phyloP scores from a whole-genome alignment of 768 basidiomycete genomes.

The Amanita subjunquillea region DNA sequence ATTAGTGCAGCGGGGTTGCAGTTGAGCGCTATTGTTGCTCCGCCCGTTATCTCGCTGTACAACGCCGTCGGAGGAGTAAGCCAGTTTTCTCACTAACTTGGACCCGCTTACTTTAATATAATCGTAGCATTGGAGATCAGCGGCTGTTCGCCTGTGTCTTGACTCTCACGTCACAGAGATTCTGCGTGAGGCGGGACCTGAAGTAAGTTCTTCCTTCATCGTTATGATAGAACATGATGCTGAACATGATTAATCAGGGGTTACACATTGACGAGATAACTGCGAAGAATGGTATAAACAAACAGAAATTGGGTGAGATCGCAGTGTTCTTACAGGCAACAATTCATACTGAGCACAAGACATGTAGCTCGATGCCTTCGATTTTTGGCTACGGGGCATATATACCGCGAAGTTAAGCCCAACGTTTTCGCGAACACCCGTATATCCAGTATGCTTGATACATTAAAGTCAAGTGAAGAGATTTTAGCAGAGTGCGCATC shows the following conservation, averaged over 20 bases:
- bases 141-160: slow-evolving; percentile 15
- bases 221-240: neutral
- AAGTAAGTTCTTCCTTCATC: slow-evolving; percentile 9
- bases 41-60: too few species aligned
- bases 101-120: too few species aligned
- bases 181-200: slow-evolving; percentile 20
- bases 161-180: slow-evolving; percentile 19
- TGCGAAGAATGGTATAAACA: slow-evolving; percentile 18
- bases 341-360: neutral
- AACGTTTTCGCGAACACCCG: slow-evolving; percentile 17
- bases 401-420: slow-evolving; percentile 16
- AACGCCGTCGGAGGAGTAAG: too few species aligned
- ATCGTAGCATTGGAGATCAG: slow-evolving; percentile 14
- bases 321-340: neutral
- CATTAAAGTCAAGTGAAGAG: neutral
- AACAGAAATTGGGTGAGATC: slow-evolving; percentile 21
- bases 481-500: neutral
- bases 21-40: too few species aligned
- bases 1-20: too few species aligned
- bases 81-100: too few species aligned
- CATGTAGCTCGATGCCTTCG: slow-evolving; percentile 14
- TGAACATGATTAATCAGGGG: slow-evolving; percentile 13
- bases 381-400: slow-evolving; percentile 15
- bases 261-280: slow-evolving; percentile 27
- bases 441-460: slow-evolving; percentile 11